Conservation (phyloP, 2,329 filamentous ascomycete genomes). For the Lachnellula arida region DNA sequence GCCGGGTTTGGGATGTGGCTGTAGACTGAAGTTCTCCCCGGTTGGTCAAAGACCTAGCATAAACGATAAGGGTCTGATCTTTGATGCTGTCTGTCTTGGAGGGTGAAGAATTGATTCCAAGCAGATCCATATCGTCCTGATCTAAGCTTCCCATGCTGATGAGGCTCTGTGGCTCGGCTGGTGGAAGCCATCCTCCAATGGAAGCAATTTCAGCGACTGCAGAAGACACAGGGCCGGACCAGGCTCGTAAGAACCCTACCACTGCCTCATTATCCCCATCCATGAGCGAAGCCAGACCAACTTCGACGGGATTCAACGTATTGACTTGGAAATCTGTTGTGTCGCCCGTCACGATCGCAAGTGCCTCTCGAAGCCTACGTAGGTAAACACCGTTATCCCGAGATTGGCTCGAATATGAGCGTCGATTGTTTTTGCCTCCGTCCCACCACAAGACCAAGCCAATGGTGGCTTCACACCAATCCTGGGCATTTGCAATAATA, state of each 20-base stretch:
- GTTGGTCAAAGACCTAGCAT: slow-evolving; percentile 63
- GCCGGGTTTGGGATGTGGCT: slow-evolving; percentile 21
- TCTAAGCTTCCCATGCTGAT: slow-evolving; percentile 61
- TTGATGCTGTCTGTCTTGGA: slow-evolving; percentile 63
- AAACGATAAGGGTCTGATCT: slow-evolving; percentile 72
- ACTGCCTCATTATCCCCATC: slow-evolving; percentile 77
- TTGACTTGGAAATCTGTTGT: slow-evolving; percentile 73
- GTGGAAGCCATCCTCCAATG: slow-evolving; percentile 77
- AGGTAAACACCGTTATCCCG: slow-evolving; percentile 61
- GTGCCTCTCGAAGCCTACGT: slow-evolving; percentile 65
- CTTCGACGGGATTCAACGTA: slow-evolving; percentile 68
- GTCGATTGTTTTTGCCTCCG: slow-evolving; percentile 57
- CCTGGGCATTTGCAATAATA: slow-evolving; percentile 72
- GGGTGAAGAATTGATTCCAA: slow-evolving; percentile 57
- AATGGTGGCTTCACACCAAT: slow-evolving; percentile 88
- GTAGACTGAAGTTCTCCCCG: slow-evolving; percentile 35
- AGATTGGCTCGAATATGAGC: slow-evolving; percentile 24
- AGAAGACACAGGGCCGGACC: slow-evolving; percentile 75
- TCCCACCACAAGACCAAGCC: slow-evolving; percentile 91
- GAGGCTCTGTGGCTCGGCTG: slow-evolving; percentile 48
- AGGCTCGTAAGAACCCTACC: slow-evolving; percentile 67
- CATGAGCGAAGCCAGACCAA: slow-evolving; percentile 75
- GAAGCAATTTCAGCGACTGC: slow-evolving; percentile 79
- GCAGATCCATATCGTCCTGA: slow-evolving; percentile 77
- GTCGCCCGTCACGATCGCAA: slow-evolving; percentile 60